Conservation (phyloP, 2,329 filamentous ascomycete genomes). For the Fusarium anguioides region DNA sequence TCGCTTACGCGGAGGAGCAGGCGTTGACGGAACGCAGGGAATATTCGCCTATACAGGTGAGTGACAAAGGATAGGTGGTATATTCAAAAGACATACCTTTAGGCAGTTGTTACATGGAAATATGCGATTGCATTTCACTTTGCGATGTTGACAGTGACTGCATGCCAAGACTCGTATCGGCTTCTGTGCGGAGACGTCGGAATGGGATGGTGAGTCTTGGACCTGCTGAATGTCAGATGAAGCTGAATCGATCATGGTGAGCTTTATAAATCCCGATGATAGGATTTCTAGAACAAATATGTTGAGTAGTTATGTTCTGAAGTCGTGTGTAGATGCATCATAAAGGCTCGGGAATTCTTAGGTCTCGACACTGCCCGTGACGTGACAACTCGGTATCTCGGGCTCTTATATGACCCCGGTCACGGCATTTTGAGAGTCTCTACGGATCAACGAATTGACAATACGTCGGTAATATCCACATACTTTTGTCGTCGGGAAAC, state of each 20-base stretch:
- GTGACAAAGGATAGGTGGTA: not conserved
- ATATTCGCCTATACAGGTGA: not conserved
- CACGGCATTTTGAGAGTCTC: not conserved
- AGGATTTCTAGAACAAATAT: not conserved
- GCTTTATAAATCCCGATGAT: fast-evolving
- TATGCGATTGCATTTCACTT: slow-evolving; percentile 22
- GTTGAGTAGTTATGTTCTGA: not conserved
- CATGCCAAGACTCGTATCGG: slow-evolving; percentile 11
- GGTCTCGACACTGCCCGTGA: not conserved
- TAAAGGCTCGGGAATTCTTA: not conserved
- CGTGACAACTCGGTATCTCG: slow-evolving; percentile 20
- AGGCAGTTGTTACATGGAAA: slow-evolving; percentile 15
- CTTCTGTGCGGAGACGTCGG: slow-evolving; percentile 6
- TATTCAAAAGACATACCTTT: not conserved
- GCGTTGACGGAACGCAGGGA: slow-evolving; percentile 3
- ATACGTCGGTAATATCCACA: not conserved
- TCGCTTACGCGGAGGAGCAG: slow-evolving; percentile 15
- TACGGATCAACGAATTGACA: not conserved
- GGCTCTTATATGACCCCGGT: slow-evolving; percentile 14
- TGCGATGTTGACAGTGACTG: slow-evolving; percentile 22
- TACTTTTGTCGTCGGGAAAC: not conserved
- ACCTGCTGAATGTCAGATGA: not conserved
- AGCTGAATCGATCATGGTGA: not conserved
- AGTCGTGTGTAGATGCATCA: not conserved
- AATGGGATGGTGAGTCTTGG: slow-evolving; percentile 15